These are phyloP conservation scores for Suhomyces anneliseae DNA, from an alignment of 1,139 yeast species.

Conservation along the genomic window DNA sequence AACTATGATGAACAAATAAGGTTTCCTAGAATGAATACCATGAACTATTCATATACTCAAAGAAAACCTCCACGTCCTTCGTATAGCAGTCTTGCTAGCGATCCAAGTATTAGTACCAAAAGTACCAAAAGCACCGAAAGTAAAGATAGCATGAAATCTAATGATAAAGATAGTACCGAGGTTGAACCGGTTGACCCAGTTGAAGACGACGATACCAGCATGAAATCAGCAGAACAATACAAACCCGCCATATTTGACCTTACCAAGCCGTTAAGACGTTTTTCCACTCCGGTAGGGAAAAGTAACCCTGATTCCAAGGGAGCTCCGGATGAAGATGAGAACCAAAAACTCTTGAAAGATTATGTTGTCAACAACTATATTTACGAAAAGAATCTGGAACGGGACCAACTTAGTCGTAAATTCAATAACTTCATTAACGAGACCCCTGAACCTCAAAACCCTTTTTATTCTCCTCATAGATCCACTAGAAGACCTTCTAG, in stretches of 20 bases:
- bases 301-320: conserved; percentile 1
- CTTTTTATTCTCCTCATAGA: conserved; percentile 2
- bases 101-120: not conserved
- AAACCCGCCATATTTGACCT: conserved; percentile 46
- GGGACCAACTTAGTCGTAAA: conserved; percentile 11
- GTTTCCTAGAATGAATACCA: conserved; percentile 42
- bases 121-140: not conserved
- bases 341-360: conserved; percentile 15
- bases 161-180: no score
- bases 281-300: conserved; percentile 21
- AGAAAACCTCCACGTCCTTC: conserved; percentile 8
- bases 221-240: conserved; percentile 18
- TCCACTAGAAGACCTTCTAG: conserved; percentile 1
- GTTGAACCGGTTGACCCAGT: not conserved
- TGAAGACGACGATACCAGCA: not conserved
- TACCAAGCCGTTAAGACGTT: conserved; percentile 35
- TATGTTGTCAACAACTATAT: conserved; percentile 19
- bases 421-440: conserved; percentile 8
- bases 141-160: not conserved
- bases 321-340: conserved; percentile 13
- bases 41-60: conserved; percentile 19
- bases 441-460: conserved; percentile 5
- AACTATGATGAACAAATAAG: conserved; percentile 47
- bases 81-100: conserved; percentile 4
- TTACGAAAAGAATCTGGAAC: conserved; percentile 17